Evolutionary conservation across 495 filamentous ascomycete genomes (phyloP).

Genomic region (Mycothermus thermophilus): DNA sequence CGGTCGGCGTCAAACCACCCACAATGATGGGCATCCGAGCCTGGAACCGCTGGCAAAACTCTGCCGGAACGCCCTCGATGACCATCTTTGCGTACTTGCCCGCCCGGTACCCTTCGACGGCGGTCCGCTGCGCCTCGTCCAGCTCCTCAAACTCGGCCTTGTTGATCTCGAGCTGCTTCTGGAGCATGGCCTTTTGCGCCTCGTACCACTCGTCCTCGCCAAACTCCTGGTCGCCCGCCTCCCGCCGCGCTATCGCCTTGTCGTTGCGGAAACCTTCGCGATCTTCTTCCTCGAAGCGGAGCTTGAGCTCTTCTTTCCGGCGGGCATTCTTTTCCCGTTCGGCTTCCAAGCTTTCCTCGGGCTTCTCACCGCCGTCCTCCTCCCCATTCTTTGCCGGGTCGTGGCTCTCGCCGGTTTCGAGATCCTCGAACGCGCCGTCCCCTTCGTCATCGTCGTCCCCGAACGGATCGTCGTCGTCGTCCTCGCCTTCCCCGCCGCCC

Average conservation of each 20-base stretch:
- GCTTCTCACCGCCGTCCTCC: constrained; percentile 17
- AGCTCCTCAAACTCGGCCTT: constrained; percentile 76
- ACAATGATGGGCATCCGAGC: constrained; percentile 75
- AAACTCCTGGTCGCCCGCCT: constrained; percentile 53
- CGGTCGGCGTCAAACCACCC: constrained; percentile 77
- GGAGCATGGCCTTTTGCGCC: constrained; percentile 80
- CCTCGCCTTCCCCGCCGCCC: constrained; percentile 37
- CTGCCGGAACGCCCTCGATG: constrained; percentile 73
- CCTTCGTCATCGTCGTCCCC: constrained; percentile 71
- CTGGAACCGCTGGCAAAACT: constrained; percentile 82
- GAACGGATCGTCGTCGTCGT: constrained; percentile 56
- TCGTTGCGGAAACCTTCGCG: constrained; percentile 83
- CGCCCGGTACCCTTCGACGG: constrained; percentile 83
- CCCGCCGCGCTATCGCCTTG: constrained; percentile 52
- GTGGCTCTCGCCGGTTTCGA: constrained; percentile 61
- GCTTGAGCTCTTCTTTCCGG: constrained; percentile 83
- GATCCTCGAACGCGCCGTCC: constrained; percentile 80
- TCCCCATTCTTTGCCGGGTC: constrained; percentile 18
- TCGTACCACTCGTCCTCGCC: constrained; percentile 99
- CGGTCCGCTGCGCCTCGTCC: constrained; percentile 62
- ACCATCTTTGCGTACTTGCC: constrained; percentile 88
- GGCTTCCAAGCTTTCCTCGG: constrained; percentile 32
- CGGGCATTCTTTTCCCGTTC: constrained; percentile 85
- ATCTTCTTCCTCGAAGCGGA: constrained; percentile 95
- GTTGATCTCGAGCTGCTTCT: constrained; percentile 93